A percentile compares a stretch with the other conserved stretches of the same genome.
These are phyloP conservation scores for Kurtzmaniella fragi DNA, from an alignment of 805 yeast genomes.

Conservation along the genomic window DNA sequence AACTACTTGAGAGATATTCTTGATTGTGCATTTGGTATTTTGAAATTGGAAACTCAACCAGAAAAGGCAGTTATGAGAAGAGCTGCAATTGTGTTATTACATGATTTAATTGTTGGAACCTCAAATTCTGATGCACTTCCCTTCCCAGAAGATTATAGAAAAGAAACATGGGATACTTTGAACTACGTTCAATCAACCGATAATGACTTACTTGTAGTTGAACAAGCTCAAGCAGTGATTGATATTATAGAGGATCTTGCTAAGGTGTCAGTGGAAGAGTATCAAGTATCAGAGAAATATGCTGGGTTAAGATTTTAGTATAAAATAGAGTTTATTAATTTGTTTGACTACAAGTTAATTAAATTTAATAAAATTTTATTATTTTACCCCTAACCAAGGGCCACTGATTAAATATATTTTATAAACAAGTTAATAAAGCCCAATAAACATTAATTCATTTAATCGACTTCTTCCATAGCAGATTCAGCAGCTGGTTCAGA, in stretches of 20 bases:
- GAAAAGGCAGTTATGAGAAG: conserved; percentile 62
- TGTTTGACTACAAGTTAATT: too few species aligned
- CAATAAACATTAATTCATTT: conserved; percentile 16
- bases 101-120: conserved; percentile 51
- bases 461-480: conserved; percentile 99
- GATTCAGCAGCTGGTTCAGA: conserved; percentile 79
- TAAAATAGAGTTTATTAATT: too few species aligned
- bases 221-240: conserved; percentile 43
- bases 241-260: conserved; percentile 26
- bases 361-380: too few species aligned
- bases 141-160: conserved; percentile 46
- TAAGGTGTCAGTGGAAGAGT: neutral
- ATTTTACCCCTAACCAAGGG: too few species aligned
- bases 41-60: conserved; percentile 48
- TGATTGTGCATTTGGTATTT: conserved; percentile 74
- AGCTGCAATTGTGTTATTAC: conserved; percentile 64
- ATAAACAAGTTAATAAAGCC: conserved; percentile 2
- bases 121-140: conserved; percentile 42
- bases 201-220: conserved; percentile 53
- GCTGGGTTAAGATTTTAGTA: too few species aligned
- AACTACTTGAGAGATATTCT: conserved; percentile 49
- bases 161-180: conserved; percentile 36
- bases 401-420: neutral
- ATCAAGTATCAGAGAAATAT: neutral
- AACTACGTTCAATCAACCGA: conserved; percentile 45